phyloP scores from a whole-genome alignment of 305 asterid genomes.

The Fraxinus xanthoxyloides region DNA sequence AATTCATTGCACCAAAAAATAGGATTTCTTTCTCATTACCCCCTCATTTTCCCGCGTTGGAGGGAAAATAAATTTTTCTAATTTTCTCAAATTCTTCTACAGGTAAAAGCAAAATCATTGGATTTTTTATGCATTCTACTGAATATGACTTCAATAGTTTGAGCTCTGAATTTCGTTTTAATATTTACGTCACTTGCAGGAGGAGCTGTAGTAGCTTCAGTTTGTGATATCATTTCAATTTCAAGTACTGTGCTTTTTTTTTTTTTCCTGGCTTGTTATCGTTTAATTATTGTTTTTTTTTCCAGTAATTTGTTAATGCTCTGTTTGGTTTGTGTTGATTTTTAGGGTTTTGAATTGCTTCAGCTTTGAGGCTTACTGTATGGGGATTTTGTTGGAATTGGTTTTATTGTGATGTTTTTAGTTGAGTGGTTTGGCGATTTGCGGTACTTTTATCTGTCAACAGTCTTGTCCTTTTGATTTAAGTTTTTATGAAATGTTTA shows the following conservation, averaged over 20 bases:
- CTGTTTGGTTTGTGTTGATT: constrained; percentile 7
- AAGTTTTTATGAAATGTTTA: not conserved
- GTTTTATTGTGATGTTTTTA: not conserved
- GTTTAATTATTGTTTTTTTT: constrained; percentile 1
- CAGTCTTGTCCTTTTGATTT: not conserved
- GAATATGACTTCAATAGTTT: constrained; percentile 1
- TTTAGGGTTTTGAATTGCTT: constrained; percentile 37
- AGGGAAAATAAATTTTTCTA: constrained; percentile 42
- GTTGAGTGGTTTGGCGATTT: not conserved
- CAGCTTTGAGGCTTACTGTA: constrained; percentile 23
- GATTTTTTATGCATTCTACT: constrained; percentile 4
- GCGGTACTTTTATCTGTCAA: not conserved
- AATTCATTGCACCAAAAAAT: constrained; percentile 24
- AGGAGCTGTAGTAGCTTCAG: constrained; percentile 2
- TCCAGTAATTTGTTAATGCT: not conserved
- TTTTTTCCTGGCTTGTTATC: constrained; percentile 10
- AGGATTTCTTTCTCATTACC: constrained; percentile 31
- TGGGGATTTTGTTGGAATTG: constrained; percentile 19
- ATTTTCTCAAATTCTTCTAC: constrained; percentile 9
- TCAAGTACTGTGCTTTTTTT: constrained; percentile 18
- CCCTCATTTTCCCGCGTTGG: constrained; percentile 42
- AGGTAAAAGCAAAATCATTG: not conserved
- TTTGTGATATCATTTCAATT: constrained; percentile 20
- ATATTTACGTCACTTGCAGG: constrained; percentile 10
- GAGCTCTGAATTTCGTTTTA: not conserved